Conservation (phyloP, 2,329 filamentous ascomycete species). For the Stemphylium vesicarium region DNA sequence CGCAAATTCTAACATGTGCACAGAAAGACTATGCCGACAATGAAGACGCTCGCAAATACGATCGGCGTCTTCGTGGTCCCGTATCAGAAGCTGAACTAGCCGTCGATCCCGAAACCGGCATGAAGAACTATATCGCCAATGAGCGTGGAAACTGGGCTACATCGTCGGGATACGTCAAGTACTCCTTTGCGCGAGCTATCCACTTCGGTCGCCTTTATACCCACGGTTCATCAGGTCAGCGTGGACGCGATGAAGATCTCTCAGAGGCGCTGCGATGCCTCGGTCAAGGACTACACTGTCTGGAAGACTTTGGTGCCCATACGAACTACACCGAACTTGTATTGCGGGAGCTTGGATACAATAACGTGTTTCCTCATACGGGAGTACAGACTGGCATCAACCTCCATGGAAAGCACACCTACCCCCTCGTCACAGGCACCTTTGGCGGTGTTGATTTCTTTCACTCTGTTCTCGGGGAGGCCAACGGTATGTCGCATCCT, state of each 20-base stretch:
- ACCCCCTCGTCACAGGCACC: conserved; percentile 61
- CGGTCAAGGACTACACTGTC: conserved; percentile 60
- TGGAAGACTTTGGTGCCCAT: conserved; percentile 63
- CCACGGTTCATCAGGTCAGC: conserved; percentile 50
- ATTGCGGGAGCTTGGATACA: conserved; percentile 58
- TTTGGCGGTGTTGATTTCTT: conserved; percentile 61
- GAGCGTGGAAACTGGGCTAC: conserved; percentile 88
- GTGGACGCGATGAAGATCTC: conserved; percentile 53
- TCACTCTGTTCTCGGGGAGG: conserved; percentile 58
- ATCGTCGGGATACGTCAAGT: conserved; percentile 77
- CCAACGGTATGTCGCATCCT: conserved; percentile 47
- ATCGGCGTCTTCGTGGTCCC: conserved; percentile 80
- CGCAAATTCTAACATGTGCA: neutral
- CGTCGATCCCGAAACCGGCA: conserved; percentile 59
- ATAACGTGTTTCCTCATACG: conserved; percentile 60
- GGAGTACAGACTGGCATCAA: conserved; percentile 55
- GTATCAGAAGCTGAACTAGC: conserved; percentile 60
- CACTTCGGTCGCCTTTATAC: conserved; percentile 58
- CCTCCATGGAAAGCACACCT: conserved; percentile 56
- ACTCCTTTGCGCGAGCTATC: conserved; percentile 57
- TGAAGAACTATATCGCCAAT: conserved; percentile 99
- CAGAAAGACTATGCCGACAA: conserved; percentile 63
- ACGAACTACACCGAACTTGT: conserved; percentile 63
- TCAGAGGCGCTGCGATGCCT: conserved; percentile 58
- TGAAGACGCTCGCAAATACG: conserved; percentile 80